Evolutionary conservation across 768 basidiomycete genomes (phyloP).

Genomic region (Mycena maculata): DNA sequence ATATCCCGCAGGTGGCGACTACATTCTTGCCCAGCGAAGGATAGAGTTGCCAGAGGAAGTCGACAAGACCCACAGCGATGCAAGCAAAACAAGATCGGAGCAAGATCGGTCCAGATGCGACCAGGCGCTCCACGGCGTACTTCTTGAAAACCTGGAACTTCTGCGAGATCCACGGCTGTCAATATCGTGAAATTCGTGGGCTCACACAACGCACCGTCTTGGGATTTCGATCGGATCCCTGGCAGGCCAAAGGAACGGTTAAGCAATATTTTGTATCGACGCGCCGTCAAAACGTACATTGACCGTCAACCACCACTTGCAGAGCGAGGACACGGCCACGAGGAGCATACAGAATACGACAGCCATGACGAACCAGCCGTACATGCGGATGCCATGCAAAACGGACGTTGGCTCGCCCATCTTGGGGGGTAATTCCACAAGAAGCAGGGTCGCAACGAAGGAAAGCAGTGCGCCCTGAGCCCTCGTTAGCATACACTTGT

Average conservation of each 20-base stretch:
- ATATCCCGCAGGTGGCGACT: not conserved
- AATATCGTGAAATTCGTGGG: not conserved
- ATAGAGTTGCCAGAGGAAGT: conserved; percentile 23
- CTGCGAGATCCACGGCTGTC: not conserved
- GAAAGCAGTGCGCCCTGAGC: conserved; percentile 11
- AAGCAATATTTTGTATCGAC: not conserved
- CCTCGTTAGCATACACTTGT: not conserved
- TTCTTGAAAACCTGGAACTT: not conserved
- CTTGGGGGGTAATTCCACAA: conserved; percentile 2
- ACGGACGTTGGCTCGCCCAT: conserved; percentile 7
- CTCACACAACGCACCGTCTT: not conserved
- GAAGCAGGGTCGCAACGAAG: not conserved
- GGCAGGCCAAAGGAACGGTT: not conserved
- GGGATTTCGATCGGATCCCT: not conserved
- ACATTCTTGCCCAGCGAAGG: not conserved
- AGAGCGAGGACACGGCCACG: not conserved
- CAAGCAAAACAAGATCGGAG: not conserved
- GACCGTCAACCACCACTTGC: conserved; percentile 8
- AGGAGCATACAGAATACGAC: conserved; percentile 3
- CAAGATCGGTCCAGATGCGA: not conserved
- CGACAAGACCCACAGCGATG: conserved; percentile 8
- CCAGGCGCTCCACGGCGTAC: not conserved
- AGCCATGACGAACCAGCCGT: conserved; percentile 14
- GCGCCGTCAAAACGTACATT: conserved; percentile 14
- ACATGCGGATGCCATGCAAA: conserved; percentile 4